These are phyloP conservation scores for Agrostemma githago DNA, from an alignment of 148 eudicot species.

Conservation along the genomic window DNA sequence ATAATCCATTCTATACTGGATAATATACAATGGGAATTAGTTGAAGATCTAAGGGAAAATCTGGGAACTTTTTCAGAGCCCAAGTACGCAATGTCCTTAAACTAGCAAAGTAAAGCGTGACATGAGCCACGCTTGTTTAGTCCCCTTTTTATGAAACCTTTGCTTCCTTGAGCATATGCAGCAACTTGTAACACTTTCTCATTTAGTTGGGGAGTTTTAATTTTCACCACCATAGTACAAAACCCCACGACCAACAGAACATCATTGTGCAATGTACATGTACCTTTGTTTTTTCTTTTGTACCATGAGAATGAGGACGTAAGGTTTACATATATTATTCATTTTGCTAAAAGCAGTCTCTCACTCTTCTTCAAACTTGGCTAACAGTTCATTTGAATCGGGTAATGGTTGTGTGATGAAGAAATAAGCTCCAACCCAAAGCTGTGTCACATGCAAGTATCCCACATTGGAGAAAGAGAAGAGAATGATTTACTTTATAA, in stretches of 20 bases:
- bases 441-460: no score
- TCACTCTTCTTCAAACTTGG: background rate
- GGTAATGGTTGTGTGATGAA: background rate
- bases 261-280: slow-evolving; percentile 21
- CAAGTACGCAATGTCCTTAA: slow-evolving; percentile 55
- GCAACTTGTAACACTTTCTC: slow-evolving; percentile 19
- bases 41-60: slow-evolving; percentile 43
- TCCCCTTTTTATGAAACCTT: slow-evolving; percentile 30
- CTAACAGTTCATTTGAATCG: background rate
- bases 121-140: slow-evolving; percentile 28
- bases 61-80: slow-evolving; percentile 34
- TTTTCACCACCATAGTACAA: slow-evolving; percentile 24
- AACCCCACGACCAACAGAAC: slow-evolving; percentile 12
- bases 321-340: slow-evolving; percentile 12
- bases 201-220: slow-evolving; percentile 11
- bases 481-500: no score
- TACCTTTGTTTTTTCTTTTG: slow-evolving; percentile 14
- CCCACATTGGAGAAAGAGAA: no score
- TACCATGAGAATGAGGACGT: slow-evolving; percentile 15
- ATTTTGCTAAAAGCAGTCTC: background rate
- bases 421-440: background rate
- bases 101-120: slow-evolving; percentile 34
- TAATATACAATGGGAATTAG: slow-evolving; percentile 24
- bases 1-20: slow-evolving; percentile 10
- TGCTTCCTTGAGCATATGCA: slow-evolving; percentile 23